phyloP scores from a whole-genome alignment of 2,329 filamentous ascomycete genomes.

The Paecilomyces variotii region DNA sequence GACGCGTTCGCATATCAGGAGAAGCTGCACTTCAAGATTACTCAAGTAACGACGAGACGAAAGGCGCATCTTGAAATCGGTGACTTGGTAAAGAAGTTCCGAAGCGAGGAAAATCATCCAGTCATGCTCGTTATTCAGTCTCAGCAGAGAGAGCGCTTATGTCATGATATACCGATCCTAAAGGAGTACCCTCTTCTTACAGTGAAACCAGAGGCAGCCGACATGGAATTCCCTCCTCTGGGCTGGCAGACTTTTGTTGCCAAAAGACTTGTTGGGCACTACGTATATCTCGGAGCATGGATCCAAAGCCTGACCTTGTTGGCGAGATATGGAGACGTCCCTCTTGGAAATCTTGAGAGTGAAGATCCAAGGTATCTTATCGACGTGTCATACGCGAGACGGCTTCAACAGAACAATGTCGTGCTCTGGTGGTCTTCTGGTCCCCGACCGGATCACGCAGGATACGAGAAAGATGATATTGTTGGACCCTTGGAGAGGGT shows the following conservation, averaged over 20 bases:
- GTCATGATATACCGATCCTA: slow-evolving; percentile 76
- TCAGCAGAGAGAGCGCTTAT: slow-evolving; percentile 68
- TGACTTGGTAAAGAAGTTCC: slow-evolving; percentile 83
- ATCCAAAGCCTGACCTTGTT: slow-evolving; percentile 79
- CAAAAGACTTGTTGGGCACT: slow-evolving; percentile 77
- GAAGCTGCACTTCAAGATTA: slow-evolving; percentile 74
- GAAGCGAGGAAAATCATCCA: slow-evolving; percentile 71
- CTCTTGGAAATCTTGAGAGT: slow-evolving; percentile 87
- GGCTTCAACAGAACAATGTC: slow-evolving; percentile 83
- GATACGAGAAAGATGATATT: slow-evolving; percentile 89
- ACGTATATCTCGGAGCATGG: slow-evolving; percentile 89
- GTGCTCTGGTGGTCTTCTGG: slow-evolving; percentile 94
- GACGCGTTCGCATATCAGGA: slow-evolving; percentile 82
- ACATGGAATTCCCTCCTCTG: slow-evolving; percentile 80
- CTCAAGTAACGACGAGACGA: slow-evolving; percentile 78
- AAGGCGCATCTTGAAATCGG: slow-evolving; percentile 84
- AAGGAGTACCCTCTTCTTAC: slow-evolving; percentile 77
- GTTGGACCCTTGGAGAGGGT: slow-evolving; percentile 74
- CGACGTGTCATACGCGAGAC: slow-evolving; percentile 86
- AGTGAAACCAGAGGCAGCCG: slow-evolving; percentile 71
- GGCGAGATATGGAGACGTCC: slow-evolving; percentile 85
- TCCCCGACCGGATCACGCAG: slow-evolving; percentile 85
- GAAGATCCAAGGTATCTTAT: slow-evolving; percentile 94
- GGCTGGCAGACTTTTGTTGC: slow-evolving; percentile 90
- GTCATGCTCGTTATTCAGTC: slow-evolving; percentile 86